Conservation (phyloP, 1,284 basidiomycete genomes). For the Ceratobasidium sp. region DNA sequence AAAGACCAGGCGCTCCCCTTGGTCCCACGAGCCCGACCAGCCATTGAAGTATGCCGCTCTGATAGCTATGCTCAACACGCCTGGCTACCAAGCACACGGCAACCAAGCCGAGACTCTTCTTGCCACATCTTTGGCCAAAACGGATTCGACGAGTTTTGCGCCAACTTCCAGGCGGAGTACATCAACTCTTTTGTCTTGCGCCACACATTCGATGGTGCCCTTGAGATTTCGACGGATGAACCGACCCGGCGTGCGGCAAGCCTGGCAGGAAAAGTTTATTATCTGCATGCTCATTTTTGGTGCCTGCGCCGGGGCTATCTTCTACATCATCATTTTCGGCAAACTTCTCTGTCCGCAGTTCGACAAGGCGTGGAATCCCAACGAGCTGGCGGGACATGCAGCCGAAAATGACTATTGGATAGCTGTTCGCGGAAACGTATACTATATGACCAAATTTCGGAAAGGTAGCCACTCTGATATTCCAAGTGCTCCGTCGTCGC, state of each 20-base stretch:
- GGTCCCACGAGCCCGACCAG: too few relatives aligned
- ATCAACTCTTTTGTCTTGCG: too few relatives aligned
- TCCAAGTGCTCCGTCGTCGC: constrained; percentile 66
- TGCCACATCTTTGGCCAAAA: too few relatives aligned
- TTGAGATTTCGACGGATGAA: constrained; percentile 99
- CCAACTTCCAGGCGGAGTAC: too few relatives aligned
- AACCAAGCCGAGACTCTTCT: too few relatives aligned
- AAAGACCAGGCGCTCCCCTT: too few relatives aligned
- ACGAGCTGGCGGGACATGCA: constrained; percentile 78
- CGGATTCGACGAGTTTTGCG: too few relatives aligned
- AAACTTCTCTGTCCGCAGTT: constrained; percentile 87
- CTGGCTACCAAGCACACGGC: too few relatives aligned
- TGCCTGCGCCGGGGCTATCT: constrained; percentile 82
- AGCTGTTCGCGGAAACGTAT: constrained; percentile 85
- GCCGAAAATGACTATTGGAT: constrained; percentile 84
- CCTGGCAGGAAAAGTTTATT: constrained; percentile 96
- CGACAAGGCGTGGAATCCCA: constrained; percentile 77
- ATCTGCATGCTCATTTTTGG: constrained; percentile 89
- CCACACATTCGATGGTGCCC: too few relatives aligned
- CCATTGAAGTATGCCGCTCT: too few relatives aligned
- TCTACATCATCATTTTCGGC: constrained; percentile 94
- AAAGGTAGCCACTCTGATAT: constrained; percentile 87
- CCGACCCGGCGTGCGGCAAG: constrained; percentile 90
- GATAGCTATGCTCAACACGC: too few relatives aligned
- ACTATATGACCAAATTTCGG: constrained; percentile 91